Percentiles rank a stretch among this genome's conserved stretches.
phyloP scores from a whole-genome alignment of 306 rosid species.

The Rosa multiflora region DNA sequence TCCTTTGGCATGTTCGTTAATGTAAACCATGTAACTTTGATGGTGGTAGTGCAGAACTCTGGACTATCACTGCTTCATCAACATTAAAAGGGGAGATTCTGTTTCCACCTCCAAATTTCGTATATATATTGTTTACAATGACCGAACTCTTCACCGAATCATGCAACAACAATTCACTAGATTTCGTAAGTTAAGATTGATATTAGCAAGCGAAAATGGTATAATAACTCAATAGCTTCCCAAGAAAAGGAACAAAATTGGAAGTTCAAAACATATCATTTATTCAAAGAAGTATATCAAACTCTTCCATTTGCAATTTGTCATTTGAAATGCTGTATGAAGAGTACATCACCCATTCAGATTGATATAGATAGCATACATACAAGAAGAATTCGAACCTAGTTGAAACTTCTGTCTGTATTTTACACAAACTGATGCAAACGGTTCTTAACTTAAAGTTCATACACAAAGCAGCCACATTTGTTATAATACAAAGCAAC shows the following conservation, averaged over 20 bases:
- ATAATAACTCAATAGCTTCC: not conserved
- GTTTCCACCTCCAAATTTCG: not conserved
- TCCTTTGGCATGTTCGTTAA: slow-evolving; percentile 59
- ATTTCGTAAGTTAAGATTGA: not conserved
- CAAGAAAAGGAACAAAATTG: not conserved
- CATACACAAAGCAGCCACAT: slow-evolving; percentile 6
- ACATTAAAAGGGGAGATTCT: not conserved
- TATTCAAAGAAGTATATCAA: not conserved
- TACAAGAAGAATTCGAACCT: not conserved
- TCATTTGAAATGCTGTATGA: not conserved
- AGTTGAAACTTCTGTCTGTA: slow-evolving; percentile 1
- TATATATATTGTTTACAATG: not conserved
- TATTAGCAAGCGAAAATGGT: not conserved
- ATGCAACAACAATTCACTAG: too few relatives aligned
- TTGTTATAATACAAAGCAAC: slow-evolving; percentile 3
- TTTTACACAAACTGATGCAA: slow-evolving; percentile 17
- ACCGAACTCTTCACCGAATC: too few relatives aligned
- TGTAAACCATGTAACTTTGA: slow-evolving; percentile 32
- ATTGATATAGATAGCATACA: not conserved
- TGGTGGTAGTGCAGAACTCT: not conserved
- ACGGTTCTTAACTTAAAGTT: not conserved
- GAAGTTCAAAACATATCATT: not conserved
- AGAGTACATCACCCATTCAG: not conserved
- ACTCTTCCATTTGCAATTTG: not conserved
- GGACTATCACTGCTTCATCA: not conserved